These are phyloP conservation scores for Arthrobotrys musiformis DNA, from an alignment of 2,329 filamentous ascomycete species.

Conservation along the genomic window DNA sequence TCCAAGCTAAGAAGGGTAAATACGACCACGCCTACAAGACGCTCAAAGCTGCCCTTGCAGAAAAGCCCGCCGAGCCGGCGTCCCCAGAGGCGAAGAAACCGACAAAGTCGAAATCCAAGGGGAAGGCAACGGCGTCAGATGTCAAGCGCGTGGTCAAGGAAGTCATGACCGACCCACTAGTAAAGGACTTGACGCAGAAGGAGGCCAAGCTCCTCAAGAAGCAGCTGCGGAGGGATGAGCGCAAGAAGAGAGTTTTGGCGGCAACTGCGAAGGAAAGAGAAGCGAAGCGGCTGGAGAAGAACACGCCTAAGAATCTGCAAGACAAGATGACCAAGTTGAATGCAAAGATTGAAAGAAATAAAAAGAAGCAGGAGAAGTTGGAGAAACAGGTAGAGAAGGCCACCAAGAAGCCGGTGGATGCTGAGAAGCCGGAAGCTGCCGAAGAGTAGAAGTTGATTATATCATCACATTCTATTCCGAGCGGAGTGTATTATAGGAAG, in stretches of 20 bases:
- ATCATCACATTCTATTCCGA: background rate
- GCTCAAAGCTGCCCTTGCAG: slow-evolving; percentile 25
- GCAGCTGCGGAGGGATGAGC: slow-evolving; percentile 36
- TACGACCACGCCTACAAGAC: slow-evolving; percentile 44
- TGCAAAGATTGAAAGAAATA: slow-evolving; percentile 40
- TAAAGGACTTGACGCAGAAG: slow-evolving; percentile 29
- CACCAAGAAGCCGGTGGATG: background rate
- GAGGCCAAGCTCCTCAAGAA: slow-evolving; percentile 49
- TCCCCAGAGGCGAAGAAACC: slow-evolving; percentile 5
- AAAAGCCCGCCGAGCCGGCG: slow-evolving; percentile 20
- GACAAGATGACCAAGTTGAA: slow-evolving; percentile 38
- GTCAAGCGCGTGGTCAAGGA: slow-evolving; percentile 39
- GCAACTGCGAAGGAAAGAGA: slow-evolving; percentile 36
- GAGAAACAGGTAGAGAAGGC: slow-evolving; percentile 27
- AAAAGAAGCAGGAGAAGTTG: slow-evolving; percentile 36
- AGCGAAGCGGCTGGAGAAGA: slow-evolving; percentile 18
- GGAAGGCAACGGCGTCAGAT: slow-evolving; percentile 5
- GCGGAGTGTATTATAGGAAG: slow-evolving; percentile 33
- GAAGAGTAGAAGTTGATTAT: background rate
- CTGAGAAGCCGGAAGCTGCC: background rate
- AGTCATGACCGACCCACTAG: slow-evolving; percentile 36
- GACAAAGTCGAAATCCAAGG: slow-evolving; percentile 10
- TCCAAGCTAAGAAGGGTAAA: slow-evolving; percentile 10
- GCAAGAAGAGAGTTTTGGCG: slow-evolving; percentile 45
- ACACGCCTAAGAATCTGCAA: slow-evolving; percentile 39